Base-by-base conservation (phyloP, 2,329 filamentous ascomycete genomes). In the Coleophoma eucalyptorum region DNA sequence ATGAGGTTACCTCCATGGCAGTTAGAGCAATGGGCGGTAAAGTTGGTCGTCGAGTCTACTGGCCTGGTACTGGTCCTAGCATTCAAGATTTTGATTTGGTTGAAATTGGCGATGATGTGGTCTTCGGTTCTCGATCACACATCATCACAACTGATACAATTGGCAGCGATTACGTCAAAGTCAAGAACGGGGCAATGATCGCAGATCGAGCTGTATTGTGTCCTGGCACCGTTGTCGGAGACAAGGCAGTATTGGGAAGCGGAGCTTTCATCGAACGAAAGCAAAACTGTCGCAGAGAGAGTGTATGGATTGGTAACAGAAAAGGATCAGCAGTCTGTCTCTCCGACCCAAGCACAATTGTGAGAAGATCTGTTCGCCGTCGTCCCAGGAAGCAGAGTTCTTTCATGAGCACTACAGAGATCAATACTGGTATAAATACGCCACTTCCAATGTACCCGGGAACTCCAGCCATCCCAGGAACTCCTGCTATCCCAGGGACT, bases 91-190 rank as follows among this genome's bases (percentile, higher is more conserved):
- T 80, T 54, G 75, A 80, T 53, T 65, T 81, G 1, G 58, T 82
- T 11, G 72, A 81, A 20, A 69, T 82, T 53, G 79, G 79, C 10
- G 73, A 81, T 50, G 75, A 82, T 61, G 78, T 82, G n/a, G 77
- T 82, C 10, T 82, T 83, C 54, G 79, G 79, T 0, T 81, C 78
- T 12, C 72, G 78, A 3, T 74, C 78, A 3, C 72, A 79, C 50
- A 58, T 83, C 0, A 63, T 81, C 31, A 81, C 77, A 1, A 76
- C 76, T 0, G 79, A 83, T 58, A 75, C 72, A 3, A 64, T 61
- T 19, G 74, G 79, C 1, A 76, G 74, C 11, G 75, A 76, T 13
- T 65, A 58, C 8, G 68, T 83, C 43, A 69, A 63, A 12, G 72
- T 83, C 45, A 62, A 67, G 6, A 71, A 76, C 50, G 67, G 74